phyloP scores from a whole-genome alignment of 306 rosid genomes.

The Astragalus membranaceus region DNA sequence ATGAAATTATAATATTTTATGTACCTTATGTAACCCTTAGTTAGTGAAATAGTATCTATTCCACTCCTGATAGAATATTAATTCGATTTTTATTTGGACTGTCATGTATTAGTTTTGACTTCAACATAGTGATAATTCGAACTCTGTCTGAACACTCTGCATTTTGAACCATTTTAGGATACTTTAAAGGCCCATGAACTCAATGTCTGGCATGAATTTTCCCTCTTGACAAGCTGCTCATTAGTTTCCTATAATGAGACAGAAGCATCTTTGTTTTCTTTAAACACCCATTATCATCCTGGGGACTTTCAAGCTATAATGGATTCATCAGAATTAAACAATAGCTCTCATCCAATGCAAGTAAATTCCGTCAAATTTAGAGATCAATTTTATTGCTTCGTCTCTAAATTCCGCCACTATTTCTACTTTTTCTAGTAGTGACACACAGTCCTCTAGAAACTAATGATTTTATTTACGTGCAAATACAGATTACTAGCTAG shows the following conservation, averaged over 20 bases:
- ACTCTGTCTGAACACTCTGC: not conserved
- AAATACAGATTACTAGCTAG: no score
- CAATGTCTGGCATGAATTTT: no score
- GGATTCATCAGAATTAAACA: not conserved
- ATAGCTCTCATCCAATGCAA: not conserved
- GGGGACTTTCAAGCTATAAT: not conserved
- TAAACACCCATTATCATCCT: not conserved
- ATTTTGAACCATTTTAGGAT: slow-evolving; percentile 45
- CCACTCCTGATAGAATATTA: not conserved
- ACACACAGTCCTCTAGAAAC: no score
- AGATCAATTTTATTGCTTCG: no score
- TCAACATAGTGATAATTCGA: not conserved
- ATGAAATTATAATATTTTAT: not conserved
- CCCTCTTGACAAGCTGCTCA: no score
- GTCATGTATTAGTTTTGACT: not conserved
- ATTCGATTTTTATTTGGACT: not conserved
- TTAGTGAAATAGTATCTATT: not conserved
- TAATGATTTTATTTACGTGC: no score
- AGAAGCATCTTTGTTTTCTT: not conserved
- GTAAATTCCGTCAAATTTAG: no score
- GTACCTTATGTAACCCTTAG: not conserved
- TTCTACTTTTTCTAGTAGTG: no score
- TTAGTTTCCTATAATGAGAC: not conserved
- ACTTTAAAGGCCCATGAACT: not conserved
- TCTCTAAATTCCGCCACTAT: no score